Evolutionary conservation across 2,329 filamentous ascomycete species (phyloP), one percentile per base, ranked within the genome.

Genomic region (Claviceps pusilla): DNA sequence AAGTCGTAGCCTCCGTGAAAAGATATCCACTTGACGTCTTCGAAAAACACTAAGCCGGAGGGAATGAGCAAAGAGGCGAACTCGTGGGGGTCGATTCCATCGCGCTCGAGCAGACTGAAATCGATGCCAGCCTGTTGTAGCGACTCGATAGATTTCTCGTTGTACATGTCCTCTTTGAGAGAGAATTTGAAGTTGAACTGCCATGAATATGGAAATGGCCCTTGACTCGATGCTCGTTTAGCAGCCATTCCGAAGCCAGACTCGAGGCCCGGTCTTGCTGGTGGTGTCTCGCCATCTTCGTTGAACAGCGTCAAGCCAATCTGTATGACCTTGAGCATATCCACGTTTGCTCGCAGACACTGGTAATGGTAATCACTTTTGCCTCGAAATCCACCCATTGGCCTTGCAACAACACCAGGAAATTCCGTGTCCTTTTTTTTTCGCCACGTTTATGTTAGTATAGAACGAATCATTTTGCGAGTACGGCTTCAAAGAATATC

Each of bases 321-420:
- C 68, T 98, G 93, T 59, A 98, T 97, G 61, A 97, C 90, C 69
- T 95, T 96, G 64, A 98, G 80, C 65, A 98, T 82, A 66, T 98
- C 93, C 64, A 98, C 93, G 66, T 98, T 98, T 63, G 89, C 94
- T 57, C 93, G 87, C 49, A 98, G 77, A 57, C 91, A 97, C 74
- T 98, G 93, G 71, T 98, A 98, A 68, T 98, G 93, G 66, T 98
- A 98, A 64, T 96, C 91, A 60, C 89, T 93, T 73, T 96, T 97
- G 56, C 87, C 93, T 56, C 86, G 82, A 69, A 98, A 98, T 54
- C 86, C 83, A 50, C 93, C 93, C 77, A 98, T 97, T 2, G 93
- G 93, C 61, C 93, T 82, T 31, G 91, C 89, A 53, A 98, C 91
- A 53, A 98, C 89, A 55, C 93, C 93, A n/a, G 93, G 93, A 63